These are phyloP conservation scores for Alternaria incomplexa DNA, from an alignment of 2,329 filamentous ascomycete genomes.

Conservation along the genomic window DNA sequence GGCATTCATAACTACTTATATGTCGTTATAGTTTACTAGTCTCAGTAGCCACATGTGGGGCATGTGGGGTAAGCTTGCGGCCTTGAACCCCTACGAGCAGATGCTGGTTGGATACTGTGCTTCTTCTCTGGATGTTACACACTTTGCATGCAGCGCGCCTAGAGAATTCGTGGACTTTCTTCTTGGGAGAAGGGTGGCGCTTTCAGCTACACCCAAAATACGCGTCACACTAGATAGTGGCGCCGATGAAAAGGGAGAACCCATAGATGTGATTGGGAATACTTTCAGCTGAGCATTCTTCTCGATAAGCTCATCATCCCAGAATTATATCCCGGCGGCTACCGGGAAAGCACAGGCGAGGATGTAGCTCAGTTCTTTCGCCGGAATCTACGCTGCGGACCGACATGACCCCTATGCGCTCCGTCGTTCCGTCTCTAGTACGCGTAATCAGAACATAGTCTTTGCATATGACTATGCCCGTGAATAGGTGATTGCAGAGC, in stretches of 20 bases:
- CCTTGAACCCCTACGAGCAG: neutral
- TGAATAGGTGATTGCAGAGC: neutral
- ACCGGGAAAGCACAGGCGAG: neutral
- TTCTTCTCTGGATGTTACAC: neutral
- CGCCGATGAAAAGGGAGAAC: neutral
- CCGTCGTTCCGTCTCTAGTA: neutral
- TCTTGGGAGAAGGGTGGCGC: neutral
- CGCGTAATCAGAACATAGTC: neutral
- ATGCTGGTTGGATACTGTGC: neutral
- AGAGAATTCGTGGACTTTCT: neutral
- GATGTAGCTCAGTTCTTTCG: neutral
- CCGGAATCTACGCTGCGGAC: neutral
- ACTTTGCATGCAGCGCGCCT: neutral
- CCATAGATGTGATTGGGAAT: neutral
- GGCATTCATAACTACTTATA: neutral
- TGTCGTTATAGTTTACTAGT: neutral
- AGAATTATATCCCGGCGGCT: neutral
- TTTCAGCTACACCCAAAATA: neutral
- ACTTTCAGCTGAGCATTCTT: neutral
- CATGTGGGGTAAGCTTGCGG: conserved; percentile 10
- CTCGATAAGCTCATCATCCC: neutral
- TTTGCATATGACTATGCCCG: neutral
- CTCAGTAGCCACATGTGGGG: conserved; percentile 11
- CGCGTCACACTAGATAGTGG: neutral
- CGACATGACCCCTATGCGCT: neutral